Base-by-base conservation (phyloP, 2,329 filamentous ascomycete genomes). In the Fusarium sp. region DNA sequence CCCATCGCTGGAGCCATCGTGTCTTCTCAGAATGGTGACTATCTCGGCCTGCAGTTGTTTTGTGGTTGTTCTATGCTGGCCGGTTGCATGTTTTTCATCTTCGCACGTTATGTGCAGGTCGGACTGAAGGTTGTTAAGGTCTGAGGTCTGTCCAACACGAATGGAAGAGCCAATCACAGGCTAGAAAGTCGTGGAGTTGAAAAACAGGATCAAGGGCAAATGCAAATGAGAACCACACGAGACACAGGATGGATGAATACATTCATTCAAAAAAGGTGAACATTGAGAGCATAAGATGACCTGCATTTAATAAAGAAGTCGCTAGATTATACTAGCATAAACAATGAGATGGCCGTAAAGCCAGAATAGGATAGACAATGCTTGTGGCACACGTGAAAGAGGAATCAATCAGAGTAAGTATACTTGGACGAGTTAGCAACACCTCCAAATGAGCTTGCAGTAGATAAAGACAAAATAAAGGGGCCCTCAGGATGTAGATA, bases 1-100 rank as follows among this genome's bases (percentile, higher is more conserved):
- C 92, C 92, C 1, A 91, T 94, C 73, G 91, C 86, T 4, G 91
- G 91, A 12, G 90, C 89, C 16, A 84, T 92, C 31, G 83, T 92
- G 13, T 78, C 79, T 20, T 80, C 81, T 7, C 85, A 88, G 73
- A 68, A 86, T 47, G 90, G 90, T 7, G 79, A 79, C 13, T 92
- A 88, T 70, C 81, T 88, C 24, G 88, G 88, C 5, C 75, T 93
- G 69, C 90, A 93, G 81, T 82, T 93, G 5, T 94, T 93, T 77
- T 87, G 87, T 53, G 92, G 92, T 3, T 80, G 89, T 22, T 81
- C 86, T 38, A 83, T 85, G 82, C 28, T 82, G 41, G 70, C 73
- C 13, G 77, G 79, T 3, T 76, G 77, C 22, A 22, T 75, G 7
- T 56, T 79, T 22, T 77, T 84, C 36, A 10, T 79, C 10, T 50